Evolutionary conservation across 257 asterid species (phyloP), one percentile per base, ranked within the genome.

Genomic region (Ilex asprella): DNA sequence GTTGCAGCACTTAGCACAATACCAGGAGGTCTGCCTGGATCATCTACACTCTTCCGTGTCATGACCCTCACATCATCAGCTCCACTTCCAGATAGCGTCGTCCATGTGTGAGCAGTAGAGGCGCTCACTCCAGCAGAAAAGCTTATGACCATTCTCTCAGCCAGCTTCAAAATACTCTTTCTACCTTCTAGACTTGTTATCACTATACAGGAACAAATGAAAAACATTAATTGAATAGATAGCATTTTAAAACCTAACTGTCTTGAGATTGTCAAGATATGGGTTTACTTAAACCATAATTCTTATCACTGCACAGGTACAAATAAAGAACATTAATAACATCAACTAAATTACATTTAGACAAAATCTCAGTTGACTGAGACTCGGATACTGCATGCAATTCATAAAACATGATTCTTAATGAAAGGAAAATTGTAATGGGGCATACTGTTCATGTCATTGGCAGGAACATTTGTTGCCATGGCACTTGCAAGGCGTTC

Each of bases 401-500:
- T 53, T 14, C 15, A 21, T 53, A 15, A 6, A n/a, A 4, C 5
- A 4, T 12, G 5, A 6, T 14, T 53, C 15, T 53, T 50, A 10
- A 10, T 15, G 57, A 5, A 21, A 3, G 54, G 54, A 15, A 53
- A 21, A 14, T 53, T 3, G 30, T 16, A 21, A 2, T 7, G 1
- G 2, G 10, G 30, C 30, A 7, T 31, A 43, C 6, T 56, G 15
- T 27, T 27, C 12, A 55, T 12, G 29, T 67, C 70, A 7, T 58
- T 14, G 0, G 64, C 21, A 39, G 80, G 68, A 43, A 27, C 12
- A 50, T 64, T 46, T 10, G 44, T 39, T 2, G 65, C 60, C 55
- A 51, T 2, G 16, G 63, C 54, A 16, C 44, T 52, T 14, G 75
- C 67, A 30, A 75, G 12, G 10, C 88, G 83, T 55, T 80, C 78